These are phyloP conservation scores for Pulveroboletus sp. DNA, from an alignment of 768 basidiomycete genomes.

Conservation along the genomic window DNA sequence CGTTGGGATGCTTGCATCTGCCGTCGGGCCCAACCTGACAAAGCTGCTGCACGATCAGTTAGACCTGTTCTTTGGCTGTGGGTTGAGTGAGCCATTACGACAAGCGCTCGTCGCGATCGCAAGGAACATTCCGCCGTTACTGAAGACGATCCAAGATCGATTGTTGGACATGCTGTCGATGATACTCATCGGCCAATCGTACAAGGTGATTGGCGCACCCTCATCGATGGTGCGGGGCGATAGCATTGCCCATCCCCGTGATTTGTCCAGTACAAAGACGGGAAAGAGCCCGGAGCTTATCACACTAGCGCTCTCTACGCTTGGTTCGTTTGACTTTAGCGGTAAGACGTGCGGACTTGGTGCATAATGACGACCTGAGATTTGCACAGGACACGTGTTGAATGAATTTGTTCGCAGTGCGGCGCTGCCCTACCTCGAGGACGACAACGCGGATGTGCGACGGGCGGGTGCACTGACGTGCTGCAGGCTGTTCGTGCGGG, in stretches of 20 bases:
- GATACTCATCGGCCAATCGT: slow-evolving; percentile 78
- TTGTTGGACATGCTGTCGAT: slow-evolving; percentile 80
- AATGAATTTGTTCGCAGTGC: slow-evolving; percentile 94
- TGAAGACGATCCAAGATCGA: slow-evolving; percentile 94
- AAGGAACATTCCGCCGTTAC: slow-evolving; percentile 80
- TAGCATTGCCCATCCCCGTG: slow-evolving; percentile 43
- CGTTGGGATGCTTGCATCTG: slow-evolving; percentile 90
- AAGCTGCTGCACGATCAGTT: slow-evolving; percentile 95
- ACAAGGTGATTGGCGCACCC: slow-evolving; percentile 86
- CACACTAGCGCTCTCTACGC: slow-evolving; percentile 78
- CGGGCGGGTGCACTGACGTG: slow-evolving; percentile 89
- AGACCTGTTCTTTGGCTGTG: slow-evolving; percentile 94
- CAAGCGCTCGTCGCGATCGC: slow-evolving; percentile 83
- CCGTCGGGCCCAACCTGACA: slow-evolving; percentile 94
- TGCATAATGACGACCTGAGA: slow-evolving; percentile 10
- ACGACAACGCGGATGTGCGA: slow-evolving; percentile 84
- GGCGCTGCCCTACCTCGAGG: slow-evolving; percentile 89
- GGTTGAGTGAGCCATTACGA: slow-evolving; percentile 83
- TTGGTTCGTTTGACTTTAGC: slow-evolving; percentile 92
- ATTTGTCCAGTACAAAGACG: slow-evolving; percentile 48
- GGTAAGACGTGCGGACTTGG: slow-evolving; percentile 43
- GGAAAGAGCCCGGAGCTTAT: slow-evolving; percentile 66
- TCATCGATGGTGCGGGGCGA: slow-evolving; percentile 54
- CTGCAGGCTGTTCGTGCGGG: slow-evolving; percentile 85
- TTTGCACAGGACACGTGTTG: slow-evolving; percentile 70